Conservation (phyloP, 208 protist genomes). For the Polymyxa betae region DNA sequence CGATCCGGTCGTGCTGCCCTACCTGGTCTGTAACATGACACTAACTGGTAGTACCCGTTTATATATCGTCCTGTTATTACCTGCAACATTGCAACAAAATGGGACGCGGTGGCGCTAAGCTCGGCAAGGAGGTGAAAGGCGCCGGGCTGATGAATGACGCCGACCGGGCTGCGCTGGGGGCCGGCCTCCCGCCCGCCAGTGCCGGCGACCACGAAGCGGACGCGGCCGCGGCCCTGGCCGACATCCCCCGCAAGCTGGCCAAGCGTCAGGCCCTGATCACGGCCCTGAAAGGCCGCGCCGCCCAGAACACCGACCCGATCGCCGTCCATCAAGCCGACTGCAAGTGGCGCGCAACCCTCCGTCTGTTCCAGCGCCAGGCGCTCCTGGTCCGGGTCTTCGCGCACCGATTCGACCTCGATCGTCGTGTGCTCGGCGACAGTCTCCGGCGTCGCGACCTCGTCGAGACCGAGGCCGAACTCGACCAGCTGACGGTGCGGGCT, state of each 20-base stretch:
- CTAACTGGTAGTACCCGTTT: too few species aligned
- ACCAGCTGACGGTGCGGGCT: neutral
- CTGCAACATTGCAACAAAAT: too few species aligned
- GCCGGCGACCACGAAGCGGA: neutral
- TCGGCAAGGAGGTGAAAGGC: conserved; percentile 23
- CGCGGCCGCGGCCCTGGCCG: neutral
- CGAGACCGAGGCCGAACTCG: neutral
- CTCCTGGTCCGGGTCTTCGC: neutral
- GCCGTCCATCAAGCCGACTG: neutral
- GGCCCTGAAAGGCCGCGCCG: neutral
- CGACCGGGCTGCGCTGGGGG: too few species aligned
- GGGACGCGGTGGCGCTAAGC: neutral
- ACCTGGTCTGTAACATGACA: too few species aligned
- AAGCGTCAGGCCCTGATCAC: neutral
- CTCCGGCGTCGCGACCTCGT: neutral
- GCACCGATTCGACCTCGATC: neutral
- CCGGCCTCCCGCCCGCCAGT: neutral
- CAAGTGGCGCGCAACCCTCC: neutral
- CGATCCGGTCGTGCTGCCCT: too few species aligned
- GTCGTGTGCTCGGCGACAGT: neutral
- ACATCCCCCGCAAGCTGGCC: neutral
- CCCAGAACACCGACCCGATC: too few species aligned
- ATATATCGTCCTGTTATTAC: too few species aligned
- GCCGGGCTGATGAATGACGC: neutral
- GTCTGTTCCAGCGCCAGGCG: neutral